A percentile compares a stretch with the other conserved stretches of the same genome.
Conservation (phyloP, 2,329 filamentous ascomycete species). For the Penicillium sp. region DNA sequence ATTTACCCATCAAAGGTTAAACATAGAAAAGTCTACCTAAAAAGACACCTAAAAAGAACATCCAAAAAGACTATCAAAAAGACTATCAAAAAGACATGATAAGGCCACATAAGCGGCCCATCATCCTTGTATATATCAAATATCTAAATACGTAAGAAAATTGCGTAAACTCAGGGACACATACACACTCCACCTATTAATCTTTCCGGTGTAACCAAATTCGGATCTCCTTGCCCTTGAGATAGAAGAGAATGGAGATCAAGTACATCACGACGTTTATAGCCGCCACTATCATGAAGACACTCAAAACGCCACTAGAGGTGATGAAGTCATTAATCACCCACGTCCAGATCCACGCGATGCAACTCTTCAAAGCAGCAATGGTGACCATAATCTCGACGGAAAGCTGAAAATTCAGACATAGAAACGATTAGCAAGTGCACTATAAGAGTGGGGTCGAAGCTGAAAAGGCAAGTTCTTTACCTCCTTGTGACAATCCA, state of each 20-base stretch:
- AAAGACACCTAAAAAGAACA: no score
- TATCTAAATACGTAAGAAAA: neutral
- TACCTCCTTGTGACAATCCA: slow-evolving; percentile 29
- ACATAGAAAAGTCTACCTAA: no score
- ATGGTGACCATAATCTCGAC: slow-evolving; percentile 34
- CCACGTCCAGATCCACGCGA: slow-evolving; percentile 33
- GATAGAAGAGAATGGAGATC: slow-evolving; percentile 9
- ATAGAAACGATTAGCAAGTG: neutral
- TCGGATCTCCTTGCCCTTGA: slow-evolving; percentile 8
- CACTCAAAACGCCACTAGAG: slow-evolving; percentile 5
- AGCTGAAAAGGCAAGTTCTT: neutral
- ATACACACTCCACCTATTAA: neutral
- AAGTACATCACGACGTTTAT: slow-evolving; percentile 18
- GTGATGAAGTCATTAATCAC: slow-evolving; percentile 21
- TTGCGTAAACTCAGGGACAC: neutral
- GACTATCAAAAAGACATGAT: no score
- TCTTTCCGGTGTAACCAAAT: slow-evolving; percentile 9
- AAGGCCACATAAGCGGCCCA: no score
- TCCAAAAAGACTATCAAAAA: no score
- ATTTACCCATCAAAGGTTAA: no score
- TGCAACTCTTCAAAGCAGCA: slow-evolving; percentile 26
- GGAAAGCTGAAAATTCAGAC: slow-evolving; percentile 14
- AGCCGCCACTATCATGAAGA: slow-evolving; percentile 17
- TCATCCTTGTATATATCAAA: no score
- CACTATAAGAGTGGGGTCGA: neutral